Conservation (phyloP, 1,284 basidiomycete species). For the Sporisorium reilianum region DNA sequence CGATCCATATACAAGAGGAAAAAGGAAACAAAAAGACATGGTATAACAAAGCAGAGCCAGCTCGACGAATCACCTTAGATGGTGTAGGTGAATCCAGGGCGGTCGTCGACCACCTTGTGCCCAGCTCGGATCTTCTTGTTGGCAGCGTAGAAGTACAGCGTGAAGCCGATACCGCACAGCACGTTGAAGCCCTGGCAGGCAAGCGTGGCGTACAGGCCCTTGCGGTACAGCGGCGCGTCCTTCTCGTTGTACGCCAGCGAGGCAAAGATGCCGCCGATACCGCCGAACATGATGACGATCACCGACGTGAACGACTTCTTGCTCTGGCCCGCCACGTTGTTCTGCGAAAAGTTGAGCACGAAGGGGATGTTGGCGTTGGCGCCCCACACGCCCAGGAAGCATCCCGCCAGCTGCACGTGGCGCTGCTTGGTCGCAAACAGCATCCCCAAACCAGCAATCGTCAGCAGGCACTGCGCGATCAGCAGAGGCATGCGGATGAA, state of each 20-base stretch:
- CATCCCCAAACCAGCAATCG: slow-evolving; percentile 67
- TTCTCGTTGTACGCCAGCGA: slow-evolving; percentile 66
- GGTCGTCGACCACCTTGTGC: slow-evolving; percentile 53
- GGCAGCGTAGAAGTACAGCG: slow-evolving; percentile 50
- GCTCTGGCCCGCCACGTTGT: slow-evolving; percentile 70
- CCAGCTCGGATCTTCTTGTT: slow-evolving; percentile 57
- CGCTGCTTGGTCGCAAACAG: slow-evolving; percentile 64
- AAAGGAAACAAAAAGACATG: not conserved
- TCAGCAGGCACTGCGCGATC: slow-evolving; percentile 65
- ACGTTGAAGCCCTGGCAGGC: slow-evolving; percentile 56
- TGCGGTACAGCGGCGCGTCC: slow-evolving; percentile 60
- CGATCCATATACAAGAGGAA: not conserved
- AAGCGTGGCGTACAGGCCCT: slow-evolving; percentile 58
- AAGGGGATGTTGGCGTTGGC: slow-evolving; percentile 62
- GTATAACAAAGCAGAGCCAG: slow-evolving; percentile 6
- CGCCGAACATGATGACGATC: slow-evolving; percentile 70
- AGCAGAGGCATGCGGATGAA: slow-evolving; percentile 69
- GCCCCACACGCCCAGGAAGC: slow-evolving; percentile 71
- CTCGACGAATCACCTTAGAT: slow-evolving; percentile 26
- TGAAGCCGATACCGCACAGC: slow-evolving; percentile 40
- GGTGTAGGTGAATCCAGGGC: slow-evolving; percentile 57
- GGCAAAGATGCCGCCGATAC: slow-evolving; percentile 71
- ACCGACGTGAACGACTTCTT: slow-evolving; percentile 70
- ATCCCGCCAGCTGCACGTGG: slow-evolving; percentile 59
- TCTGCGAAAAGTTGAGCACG: slow-evolving; percentile 58